Evolutionary conservation across 73 alveolate species (phyloP).

Genomic region (Paramecium primaurelia): DNA sequence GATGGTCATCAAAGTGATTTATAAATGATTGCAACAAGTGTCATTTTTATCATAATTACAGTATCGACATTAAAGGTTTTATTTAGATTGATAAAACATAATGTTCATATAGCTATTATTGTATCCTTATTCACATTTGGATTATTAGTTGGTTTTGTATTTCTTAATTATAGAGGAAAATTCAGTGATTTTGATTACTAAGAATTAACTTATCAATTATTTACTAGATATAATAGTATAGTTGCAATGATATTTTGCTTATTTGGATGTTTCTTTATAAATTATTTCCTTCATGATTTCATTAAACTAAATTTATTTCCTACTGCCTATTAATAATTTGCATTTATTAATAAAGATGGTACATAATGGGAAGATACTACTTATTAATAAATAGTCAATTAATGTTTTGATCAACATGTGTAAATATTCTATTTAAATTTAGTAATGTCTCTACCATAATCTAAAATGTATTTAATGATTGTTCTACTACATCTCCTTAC

Average conservation of each 20-base stretch:
- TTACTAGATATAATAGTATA: not conserved
- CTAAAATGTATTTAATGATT: not conserved
- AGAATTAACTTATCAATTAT: slow-evolving; percentile 3
- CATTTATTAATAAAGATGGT: not conserved
- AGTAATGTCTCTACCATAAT: slow-evolving; percentile 20
- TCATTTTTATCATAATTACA: not conserved
- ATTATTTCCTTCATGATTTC: not conserved
- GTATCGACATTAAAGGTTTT: not conserved
- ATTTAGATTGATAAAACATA: not conserved
- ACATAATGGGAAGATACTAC: not conserved
- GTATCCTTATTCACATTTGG: not conserved
- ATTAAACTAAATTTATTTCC: not conserved
- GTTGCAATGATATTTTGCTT: slow-evolving; percentile 15
- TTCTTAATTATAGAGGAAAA: slow-evolving; percentile 20
- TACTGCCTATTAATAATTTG: slow-evolving; percentile 18
- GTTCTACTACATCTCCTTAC: not conserved
- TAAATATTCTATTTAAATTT: not conserved
- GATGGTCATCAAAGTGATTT: not conserved
- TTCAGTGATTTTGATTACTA: not conserved
- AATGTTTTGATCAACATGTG: not conserved
- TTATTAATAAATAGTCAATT: not conserved
- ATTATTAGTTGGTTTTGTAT: not conserved
- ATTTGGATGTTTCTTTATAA: not conserved
- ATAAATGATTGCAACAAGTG: not conserved
- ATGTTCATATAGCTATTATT: not conserved